Evolutionary conservation across 345 rosid genomes (phyloP).

Genomic region (Arabis alpina): DNA sequence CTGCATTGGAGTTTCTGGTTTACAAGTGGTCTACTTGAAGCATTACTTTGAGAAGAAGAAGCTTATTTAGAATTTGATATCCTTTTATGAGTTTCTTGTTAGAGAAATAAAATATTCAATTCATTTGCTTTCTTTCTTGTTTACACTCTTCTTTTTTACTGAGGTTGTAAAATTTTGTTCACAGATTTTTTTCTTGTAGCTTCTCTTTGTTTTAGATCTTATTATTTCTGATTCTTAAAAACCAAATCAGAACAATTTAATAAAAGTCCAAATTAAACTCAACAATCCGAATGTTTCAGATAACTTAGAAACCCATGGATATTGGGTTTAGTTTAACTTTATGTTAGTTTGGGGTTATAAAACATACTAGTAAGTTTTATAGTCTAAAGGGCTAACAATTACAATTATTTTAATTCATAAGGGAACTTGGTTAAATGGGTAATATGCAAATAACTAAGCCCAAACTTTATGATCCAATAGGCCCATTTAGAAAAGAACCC

Average conservation of each 20-base stretch:
- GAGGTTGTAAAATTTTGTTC: slow-evolving; percentile 26
- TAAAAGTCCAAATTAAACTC: no score
- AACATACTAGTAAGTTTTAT: background rate
- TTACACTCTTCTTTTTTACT: background rate
- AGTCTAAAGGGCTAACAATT: background rate
- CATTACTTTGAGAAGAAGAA: slow-evolving; percentile 88
- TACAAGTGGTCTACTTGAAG: slow-evolving; percentile 83
- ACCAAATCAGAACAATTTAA: background rate
- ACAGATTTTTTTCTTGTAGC: slow-evolving; percentile 6
- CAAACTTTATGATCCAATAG: background rate
- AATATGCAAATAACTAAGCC: background rate
- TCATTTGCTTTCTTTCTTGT: slow-evolving; percentile 11
- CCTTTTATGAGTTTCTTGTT: background rate
- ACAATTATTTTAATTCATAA: background rate
- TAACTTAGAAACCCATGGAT: background rate
- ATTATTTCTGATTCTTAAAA: background rate
- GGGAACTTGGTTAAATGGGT: background rate
- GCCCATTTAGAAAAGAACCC: slow-evolving; percentile 8
- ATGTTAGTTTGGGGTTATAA: background rate
- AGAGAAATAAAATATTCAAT: slow-evolving; percentile 27
- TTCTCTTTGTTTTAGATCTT: slow-evolving; percentile 6
- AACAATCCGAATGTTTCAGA: no score
- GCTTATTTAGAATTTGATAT: slow-evolving; percentile 57
- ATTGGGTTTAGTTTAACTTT: background rate
- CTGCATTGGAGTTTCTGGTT: slow-evolving; percentile 67